Evolutionary conservation across 495 filamentous ascomycete species (phyloP), one percentile per base, ranked within the genome.

Genomic region (Aspergillus coremiiformis): DNA sequence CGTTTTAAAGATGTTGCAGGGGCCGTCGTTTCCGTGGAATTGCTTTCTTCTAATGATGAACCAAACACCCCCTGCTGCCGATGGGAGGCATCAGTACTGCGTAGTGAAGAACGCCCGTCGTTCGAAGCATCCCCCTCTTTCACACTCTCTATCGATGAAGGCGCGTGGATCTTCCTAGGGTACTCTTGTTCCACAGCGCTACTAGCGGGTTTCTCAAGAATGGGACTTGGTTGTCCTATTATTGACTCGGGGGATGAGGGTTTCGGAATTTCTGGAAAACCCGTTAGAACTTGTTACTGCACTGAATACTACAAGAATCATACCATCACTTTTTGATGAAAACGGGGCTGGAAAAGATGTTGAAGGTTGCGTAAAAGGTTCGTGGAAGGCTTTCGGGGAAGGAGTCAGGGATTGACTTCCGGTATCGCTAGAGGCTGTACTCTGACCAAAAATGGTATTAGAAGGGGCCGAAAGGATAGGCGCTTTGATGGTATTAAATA

Each of bases 401-500:
- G 14, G 2, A 14, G 32, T n/a, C n/a, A n/a, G n/a, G n/a, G n/a
- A n/a, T n/a, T n/a, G n/a, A n/a, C 32, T n/a, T 3, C 12, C 11
- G 2, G 12, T 43, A 19, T 53, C 41, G 23, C 39, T 26, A 21
- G 35, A 35, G 30, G 17, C 20, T 11, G 43, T 5, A 32, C 37
- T 49, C 22, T 33, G 39, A 15, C 22, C 56, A 19, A 60, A 55
- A 1, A 51, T 29, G n/a, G 60, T 49, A 9, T 39, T 17, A 12
- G 42, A 23, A 4, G 9, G 23, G 7, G 39, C 53, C 5, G 33
- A 24, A n/a, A 46, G 43, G 9, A 35, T 20, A 14, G 56, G 22
- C 11, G 52, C 5, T 44, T 60, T 62, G 5, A 27, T 46, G 15
- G 45, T 32, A 12, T 44, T 23, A 41, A 56, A 63, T 2, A 60